phyloP scores from a whole-genome alignment of 2,329 filamentous ascomycete genomes.

The Thelonectria olida region DNA sequence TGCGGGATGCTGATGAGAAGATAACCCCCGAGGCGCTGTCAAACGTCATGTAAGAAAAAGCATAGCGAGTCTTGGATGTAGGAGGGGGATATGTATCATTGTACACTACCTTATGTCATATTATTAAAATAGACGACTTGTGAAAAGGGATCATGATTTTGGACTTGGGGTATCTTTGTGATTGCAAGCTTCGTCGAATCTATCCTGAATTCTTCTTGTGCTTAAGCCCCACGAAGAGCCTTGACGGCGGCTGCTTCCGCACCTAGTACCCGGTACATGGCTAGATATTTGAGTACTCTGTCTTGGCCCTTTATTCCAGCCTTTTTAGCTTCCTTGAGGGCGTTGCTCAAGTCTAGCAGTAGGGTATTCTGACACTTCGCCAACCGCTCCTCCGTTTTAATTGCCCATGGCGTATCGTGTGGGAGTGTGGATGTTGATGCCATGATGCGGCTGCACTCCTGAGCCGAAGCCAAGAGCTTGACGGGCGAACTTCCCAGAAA shows the following conservation, averaged over 20 bases:
- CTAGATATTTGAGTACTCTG: slow-evolving; percentile 61
- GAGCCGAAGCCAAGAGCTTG: slow-evolving; percentile 56
- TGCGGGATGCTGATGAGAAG: slow-evolving; percentile 69
- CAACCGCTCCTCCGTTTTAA: slow-evolving; percentile 62
- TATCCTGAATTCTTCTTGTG: slow-evolving; percentile 24
- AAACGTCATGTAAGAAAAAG: slow-evolving; percentile 59
- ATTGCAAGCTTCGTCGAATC: slow-evolving; percentile 32
- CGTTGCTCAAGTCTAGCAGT: slow-evolving; percentile 63
- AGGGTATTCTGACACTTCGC: slow-evolving; percentile 64
- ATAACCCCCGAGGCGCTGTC: slow-evolving; percentile 63
- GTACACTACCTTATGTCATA: slow-evolving; percentile 49
- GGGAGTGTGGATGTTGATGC: slow-evolving; percentile 56
- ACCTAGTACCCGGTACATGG: slow-evolving; percentile 61
- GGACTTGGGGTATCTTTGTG: slow-evolving; percentile 43
- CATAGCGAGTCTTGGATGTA: slow-evolving; percentile 8
- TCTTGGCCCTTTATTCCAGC: slow-evolving; percentile 54
- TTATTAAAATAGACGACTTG: slow-evolving; percentile 37
- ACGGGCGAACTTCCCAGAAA: slow-evolving; percentile 57
- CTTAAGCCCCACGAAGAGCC: slow-evolving; percentile 52
- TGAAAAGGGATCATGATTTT: slow-evolving; percentile 15
- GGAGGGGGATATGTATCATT: slow-evolving; percentile 42
- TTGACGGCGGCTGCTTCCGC: slow-evolving; percentile 63
- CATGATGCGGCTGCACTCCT: slow-evolving; percentile 55
- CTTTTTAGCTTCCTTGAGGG: slow-evolving; percentile 55
- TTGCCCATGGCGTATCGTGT: slow-evolving; percentile 58